Evolutionary conservation across 1,139 yeast species (phyloP).

Genomic region (Wickerhamomyces sp.): DNA sequence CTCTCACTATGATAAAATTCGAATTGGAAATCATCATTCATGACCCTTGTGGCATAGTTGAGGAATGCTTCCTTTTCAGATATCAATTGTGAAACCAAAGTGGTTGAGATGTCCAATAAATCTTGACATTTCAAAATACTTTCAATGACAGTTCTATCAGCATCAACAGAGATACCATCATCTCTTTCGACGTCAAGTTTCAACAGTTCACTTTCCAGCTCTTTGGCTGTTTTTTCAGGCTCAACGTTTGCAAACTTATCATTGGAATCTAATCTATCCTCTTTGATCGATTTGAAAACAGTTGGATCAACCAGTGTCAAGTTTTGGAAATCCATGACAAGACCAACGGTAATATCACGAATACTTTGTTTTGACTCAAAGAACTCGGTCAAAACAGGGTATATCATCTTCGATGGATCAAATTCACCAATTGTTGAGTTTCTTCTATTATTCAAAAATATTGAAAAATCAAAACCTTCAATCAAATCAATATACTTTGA

Average conservation of each 20-base stretch:
- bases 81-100: slow-evolving; percentile 50
- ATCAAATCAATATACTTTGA: slow-evolving; percentile 46
- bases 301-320: slow-evolving; percentile 71
- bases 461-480: slow-evolving; percentile 59
- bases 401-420: slow-evolving; percentile 36
- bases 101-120: slow-evolving; percentile 38
- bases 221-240: slow-evolving; percentile 47
- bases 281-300: slow-evolving; percentile 57
- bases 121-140: slow-evolving; percentile 43
- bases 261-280: slow-evolving; percentile 41
- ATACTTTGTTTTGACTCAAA: slow-evolving; percentile 69
- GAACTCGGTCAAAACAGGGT: slow-evolving; percentile 68
- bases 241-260: slow-evolving; percentile 37
- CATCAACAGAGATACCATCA: slow-evolving; percentile 43
- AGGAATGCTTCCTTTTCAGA: slow-evolving; percentile 67
- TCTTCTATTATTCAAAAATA: slow-evolving; percentile 17
- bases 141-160: slow-evolving; percentile 40
- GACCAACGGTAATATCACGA: slow-evolving; percentile 56
- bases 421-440: slow-evolving; percentile 13
- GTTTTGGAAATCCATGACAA: slow-evolving; percentile 66
- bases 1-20: slow-evolving; percentile 58
- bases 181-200: slow-evolving; percentile 42
- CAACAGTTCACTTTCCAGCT: slow-evolving; percentile 40
- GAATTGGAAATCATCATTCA: slow-evolving; percentile 67
- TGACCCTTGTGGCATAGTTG: slow-evolving; percentile 69